These are phyloP conservation scores for Russula virescens DNA, from an alignment of 768 basidiomycete genomes.

Conservation along the genomic window DNA sequence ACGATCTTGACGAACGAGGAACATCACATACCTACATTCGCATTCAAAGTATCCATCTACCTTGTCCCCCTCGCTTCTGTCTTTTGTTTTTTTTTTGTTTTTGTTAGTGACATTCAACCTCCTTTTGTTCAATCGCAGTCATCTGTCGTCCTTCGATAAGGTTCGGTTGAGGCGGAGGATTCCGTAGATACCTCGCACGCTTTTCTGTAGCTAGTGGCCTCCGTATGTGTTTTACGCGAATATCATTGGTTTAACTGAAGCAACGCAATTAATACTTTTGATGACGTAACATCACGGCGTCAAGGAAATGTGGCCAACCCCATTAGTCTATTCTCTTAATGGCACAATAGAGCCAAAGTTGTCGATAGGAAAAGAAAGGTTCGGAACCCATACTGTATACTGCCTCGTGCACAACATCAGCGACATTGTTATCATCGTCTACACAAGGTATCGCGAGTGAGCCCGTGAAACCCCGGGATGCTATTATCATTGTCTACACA, in stretches of 20 bases:
- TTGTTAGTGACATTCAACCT: slow-evolving; percentile 10
- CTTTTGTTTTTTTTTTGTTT: neutral
- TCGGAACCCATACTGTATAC: no score
- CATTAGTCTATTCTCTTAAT: no score
- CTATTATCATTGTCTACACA: no score
- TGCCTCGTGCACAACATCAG: no score
- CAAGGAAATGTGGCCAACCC: no score
- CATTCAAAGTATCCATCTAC: slow-evolving; percentile 18
- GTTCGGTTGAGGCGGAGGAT: slow-evolving; percentile 9
- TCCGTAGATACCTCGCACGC: slow-evolving; percentile 18
- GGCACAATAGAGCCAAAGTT: no score
- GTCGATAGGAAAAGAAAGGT: no score
- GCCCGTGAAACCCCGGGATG: no score
- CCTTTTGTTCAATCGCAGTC: neutral
- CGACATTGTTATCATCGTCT: no score
- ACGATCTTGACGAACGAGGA: slow-evolving; percentile 23
- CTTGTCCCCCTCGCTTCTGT: slow-evolving; percentile 1
- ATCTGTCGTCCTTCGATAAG: neutral
- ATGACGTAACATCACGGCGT: no score
- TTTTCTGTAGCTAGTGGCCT: slow-evolving; percentile 20
- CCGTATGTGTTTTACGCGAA: slow-evolving; percentile 10
- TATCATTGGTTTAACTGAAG: slow-evolving; percentile 2
- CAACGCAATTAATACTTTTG: neutral
- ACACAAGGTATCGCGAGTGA: no score
- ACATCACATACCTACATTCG: slow-evolving; percentile 20